Conservation (phyloP, 345 rosid species). For the Ceriops tagal region DNA sequence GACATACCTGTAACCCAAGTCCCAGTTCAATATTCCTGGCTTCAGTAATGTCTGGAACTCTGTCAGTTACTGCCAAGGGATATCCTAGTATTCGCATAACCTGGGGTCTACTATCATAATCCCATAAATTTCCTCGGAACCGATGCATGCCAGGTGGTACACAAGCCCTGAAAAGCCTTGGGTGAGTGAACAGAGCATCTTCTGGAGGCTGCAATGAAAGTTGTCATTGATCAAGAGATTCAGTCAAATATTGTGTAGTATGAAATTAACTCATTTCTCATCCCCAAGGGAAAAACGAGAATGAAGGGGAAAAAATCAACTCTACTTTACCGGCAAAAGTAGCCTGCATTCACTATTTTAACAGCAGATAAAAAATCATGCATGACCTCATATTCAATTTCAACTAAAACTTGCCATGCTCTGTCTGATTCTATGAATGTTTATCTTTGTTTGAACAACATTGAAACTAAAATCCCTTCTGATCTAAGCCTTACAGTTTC, state of each 20-base stretch:
- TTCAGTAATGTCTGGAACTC: constrained; percentile 82
- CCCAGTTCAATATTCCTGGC: constrained; percentile 95
- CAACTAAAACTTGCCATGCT: neutral
- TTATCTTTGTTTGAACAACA: neutral
- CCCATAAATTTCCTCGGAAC: constrained; percentile 96
- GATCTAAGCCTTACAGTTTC: neutral
- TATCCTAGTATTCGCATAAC: constrained; percentile 77
- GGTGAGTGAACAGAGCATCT: constrained; percentile 91
- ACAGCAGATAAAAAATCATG: neutral
- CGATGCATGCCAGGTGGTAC: constrained; percentile 98
- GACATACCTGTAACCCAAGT: constrained; percentile 81
- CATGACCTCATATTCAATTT: neutral
- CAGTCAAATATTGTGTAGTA: constrained; percentile 4
- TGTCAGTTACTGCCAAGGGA: constrained; percentile 59
- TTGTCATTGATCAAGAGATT: constrained; percentile 3
- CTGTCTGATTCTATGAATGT: constrained; percentile 8
- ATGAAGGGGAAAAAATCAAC: neutral
- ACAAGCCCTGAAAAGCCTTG: constrained; percentile 94
- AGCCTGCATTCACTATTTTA: neutral
- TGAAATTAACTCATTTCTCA: neutral
- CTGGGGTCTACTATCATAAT: constrained; percentile 75
- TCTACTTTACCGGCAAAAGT: neutral
- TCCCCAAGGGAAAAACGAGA: neutral
- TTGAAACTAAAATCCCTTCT: neutral
- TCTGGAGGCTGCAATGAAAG: constrained; percentile 65